Conservation (phyloP, 1,284 basidiomycete genomes). For the Sporisorium graminicola region DNA sequence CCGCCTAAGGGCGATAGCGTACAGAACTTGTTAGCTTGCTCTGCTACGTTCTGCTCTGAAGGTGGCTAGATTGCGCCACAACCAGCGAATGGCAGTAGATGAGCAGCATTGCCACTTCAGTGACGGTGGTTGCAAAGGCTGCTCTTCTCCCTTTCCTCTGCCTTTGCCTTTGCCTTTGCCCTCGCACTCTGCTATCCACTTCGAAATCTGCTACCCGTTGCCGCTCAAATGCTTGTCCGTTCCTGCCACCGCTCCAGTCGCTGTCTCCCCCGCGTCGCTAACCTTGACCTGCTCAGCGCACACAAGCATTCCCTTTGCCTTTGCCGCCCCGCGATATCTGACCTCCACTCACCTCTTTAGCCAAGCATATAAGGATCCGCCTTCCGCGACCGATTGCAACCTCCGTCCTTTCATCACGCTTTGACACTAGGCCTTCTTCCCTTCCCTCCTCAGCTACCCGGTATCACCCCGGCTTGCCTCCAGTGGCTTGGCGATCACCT, state of each 20-base stretch:
- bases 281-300: background rate
- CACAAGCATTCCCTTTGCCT: background rate
- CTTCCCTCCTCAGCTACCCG: background rate
- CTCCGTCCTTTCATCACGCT: background rate
- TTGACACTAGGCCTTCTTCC: background rate
- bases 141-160: background rate
- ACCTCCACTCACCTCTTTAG: background rate
- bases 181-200: no score
- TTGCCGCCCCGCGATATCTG: background rate
- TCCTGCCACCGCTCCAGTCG: background rate
- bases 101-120: background rate
- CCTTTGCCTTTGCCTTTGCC: no score
- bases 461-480: no score
- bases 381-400: background rate
- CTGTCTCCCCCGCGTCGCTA: background rate
- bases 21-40: no score
- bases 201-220: no score
- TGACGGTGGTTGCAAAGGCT: background rate
- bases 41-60: no score
- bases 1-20: no score
- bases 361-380: background rate
- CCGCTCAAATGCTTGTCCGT: no score
- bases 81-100: background rate
- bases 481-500: background rate
- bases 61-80: background rate